These are phyloP conservation scores for Arachnomyces sp. DNA, from an alignment of 2,329 filamentous ascomycete genomes.

Conservation along the genomic window DNA sequence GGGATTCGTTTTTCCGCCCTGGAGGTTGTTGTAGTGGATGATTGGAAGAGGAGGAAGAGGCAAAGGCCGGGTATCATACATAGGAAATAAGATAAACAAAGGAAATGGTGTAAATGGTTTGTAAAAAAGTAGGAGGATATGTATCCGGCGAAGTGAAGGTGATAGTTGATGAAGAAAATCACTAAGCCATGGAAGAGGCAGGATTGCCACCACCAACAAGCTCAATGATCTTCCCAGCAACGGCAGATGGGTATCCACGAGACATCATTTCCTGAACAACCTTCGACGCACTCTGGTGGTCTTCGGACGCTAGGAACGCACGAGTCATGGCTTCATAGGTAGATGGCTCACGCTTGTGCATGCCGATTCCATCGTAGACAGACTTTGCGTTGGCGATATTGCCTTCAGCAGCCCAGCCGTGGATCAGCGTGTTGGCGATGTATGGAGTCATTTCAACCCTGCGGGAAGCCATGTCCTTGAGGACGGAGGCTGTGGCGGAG, in stretches of 20 bases:
- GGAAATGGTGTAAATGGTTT: conserved; percentile 8
- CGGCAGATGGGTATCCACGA: conserved; percentile 82
- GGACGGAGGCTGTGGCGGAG: conserved; percentile 61
- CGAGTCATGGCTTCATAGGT: conserved; percentile 99
- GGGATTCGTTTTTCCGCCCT: too few relatives aligned
- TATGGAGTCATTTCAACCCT: conserved; percentile 86
- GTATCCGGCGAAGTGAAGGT: conserved; percentile 1
- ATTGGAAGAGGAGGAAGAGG: conserved; percentile 22
- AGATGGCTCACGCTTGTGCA: conserved; percentile 80
- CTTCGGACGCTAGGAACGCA: conserved; percentile 76
- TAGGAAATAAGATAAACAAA: conserved; percentile 13
- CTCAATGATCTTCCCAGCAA: conserved; percentile 88
- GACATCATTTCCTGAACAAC: conserved; percentile 86
- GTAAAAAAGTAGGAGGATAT: not conserved
- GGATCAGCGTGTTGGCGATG: conserved; percentile 96
- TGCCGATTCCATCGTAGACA: conserved; percentile 71
- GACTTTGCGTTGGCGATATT: conserved; percentile 68
- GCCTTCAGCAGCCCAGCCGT: conserved; percentile 84
- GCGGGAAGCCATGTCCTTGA: conserved; percentile 64
- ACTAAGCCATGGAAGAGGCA: conserved; percentile 17
- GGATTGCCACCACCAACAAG: conserved; percentile 52
- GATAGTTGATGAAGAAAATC: not conserved
- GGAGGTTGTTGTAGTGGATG: not conserved
- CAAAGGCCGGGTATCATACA: conserved; percentile 25
- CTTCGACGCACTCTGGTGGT: conserved; percentile 63